Base-by-base conservation (phyloP, 2,329 filamentous ascomycete genomes). In the Orbilia javanica region DNA sequence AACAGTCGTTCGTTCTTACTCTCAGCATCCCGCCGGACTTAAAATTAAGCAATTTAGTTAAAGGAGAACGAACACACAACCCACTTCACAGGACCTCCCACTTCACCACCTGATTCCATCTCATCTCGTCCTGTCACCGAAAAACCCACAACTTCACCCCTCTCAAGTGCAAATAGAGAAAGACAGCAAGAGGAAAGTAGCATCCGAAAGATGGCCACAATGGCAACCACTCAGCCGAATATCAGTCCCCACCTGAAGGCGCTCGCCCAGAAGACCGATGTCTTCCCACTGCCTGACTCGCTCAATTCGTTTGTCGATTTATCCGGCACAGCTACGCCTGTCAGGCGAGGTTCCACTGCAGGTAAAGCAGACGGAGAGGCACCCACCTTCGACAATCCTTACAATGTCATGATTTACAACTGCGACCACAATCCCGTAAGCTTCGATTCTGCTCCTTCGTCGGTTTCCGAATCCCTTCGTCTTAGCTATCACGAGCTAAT, bases 391-490 rank as follows among this genome's bases (percentile, higher is more conserved):
- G 88, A 89, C 82, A 96, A 96, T 80, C 93, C 93, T 0, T 96
- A 94, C 83, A 87, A 92, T 80, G 89, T 90, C 18, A 85, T 96
- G 75, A 92, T 97, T 74, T 84, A 87, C 48, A 88, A 88, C 8
- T 93, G 91, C 82, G 84, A 90, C 57, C 86, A 91, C 83, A 86
- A 93, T 80, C 85, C 90, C 67, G 93, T 95, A 86, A 82, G 87
- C 84, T 5, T 36, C 50, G 20, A 15, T 31, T 31, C 36, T 18
- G 5, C 52, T 55, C 6, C 22, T 42, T 20, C 69, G 68, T 69
- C 55, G 34, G 29, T 79, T 52, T 55, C 13, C 4, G 7, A 31
- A 44, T 15, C 42, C 53, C 20, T 18, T 22, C 20, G n/a, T 22
- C n/a, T 22, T 13, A 13, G n/a, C 39, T 2, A 57, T 44, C 22